Percentiles rank a stretch among this genome's conserved stretches.
Evolutionary conservation across 306 rosid species (phyloP).

Genomic region (Glycyrrhiza uralensis): DNA sequence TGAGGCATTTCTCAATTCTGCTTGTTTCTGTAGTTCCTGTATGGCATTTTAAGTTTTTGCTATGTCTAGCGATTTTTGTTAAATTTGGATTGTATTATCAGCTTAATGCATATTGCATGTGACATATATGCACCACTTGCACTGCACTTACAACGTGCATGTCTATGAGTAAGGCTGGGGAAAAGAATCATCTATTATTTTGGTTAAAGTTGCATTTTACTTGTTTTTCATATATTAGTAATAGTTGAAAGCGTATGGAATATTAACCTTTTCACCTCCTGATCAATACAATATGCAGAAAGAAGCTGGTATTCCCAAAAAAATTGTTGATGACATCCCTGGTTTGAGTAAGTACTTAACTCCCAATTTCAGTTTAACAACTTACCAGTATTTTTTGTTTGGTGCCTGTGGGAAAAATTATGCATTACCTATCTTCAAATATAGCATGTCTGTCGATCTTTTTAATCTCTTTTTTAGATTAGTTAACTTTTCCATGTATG

Average conservation of each 20-base stretch:
- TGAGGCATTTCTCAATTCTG: neutral
- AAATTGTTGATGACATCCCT: constrained; percentile 69
- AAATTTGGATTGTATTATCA: constrained; percentile 12
- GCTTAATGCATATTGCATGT: constrained; percentile 13
- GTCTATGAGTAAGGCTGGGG: neutral
- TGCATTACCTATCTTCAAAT: constrained; percentile 21
- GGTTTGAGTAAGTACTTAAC: constrained; percentile 75
- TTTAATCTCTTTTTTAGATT: neutral
- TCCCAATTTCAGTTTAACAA: constrained; percentile 22
- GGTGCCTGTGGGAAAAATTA: neutral
- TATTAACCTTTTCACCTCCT: neutral
- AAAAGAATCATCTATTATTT: constrained; percentile 3
- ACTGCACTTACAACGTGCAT: neutral
- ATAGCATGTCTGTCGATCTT: constrained; percentile 3
- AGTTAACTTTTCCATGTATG: neutral
- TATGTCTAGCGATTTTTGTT: neutral
- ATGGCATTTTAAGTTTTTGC: neutral
- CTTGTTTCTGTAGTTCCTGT: neutral
- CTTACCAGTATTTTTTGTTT: neutral
- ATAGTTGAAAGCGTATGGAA: neutral
- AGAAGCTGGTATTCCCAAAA: constrained; percentile 87
- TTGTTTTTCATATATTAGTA: neutral
- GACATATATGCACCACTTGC: constrained; percentile 14
- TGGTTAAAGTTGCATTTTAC: constrained; percentile 8
- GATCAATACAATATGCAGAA: constrained; percentile 50